phyloP scores from a whole-genome alignment of 306 rosid genomes.

The Cucumis sativus region Cucumber_9930_V3 NC_026658.2:13755001-13755500 shows the following conservation, averaged over 20 bases:
- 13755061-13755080: not conserved
- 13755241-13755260: slow-evolving; percentile 34
- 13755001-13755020: not conserved
- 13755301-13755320: slow-evolving; percentile 56
- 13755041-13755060: slow-evolving; percentile 5
- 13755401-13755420: slow-evolving; percentile 57
- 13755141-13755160: not conserved
- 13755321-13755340: slow-evolving; percentile 35
- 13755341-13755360: slow-evolving; percentile 28
- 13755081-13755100: slow-evolving; percentile 10
- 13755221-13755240: slow-evolving; percentile 37
- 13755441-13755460: slow-evolving; percentile 62
- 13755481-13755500: not conserved
- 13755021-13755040: not conserved
- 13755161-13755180: slow-evolving; percentile 19
- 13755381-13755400: slow-evolving; percentile 41
- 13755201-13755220: slow-evolving; percentile 51
- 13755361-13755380: slow-evolving; percentile 46
- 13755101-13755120: slow-evolving; percentile 56
- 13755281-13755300: slow-evolving; percentile 69
- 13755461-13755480: not conserved
- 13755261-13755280: slow-evolving; percentile 52
- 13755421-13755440: slow-evolving; percentile 63
- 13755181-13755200: slow-evolving; percentile 37
- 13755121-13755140: slow-evolving; percentile 3